phyloP scores from a whole-genome alignment of 2,329 filamentous ascomycete genomes.

The Amauroascus verrucosus region DNA sequence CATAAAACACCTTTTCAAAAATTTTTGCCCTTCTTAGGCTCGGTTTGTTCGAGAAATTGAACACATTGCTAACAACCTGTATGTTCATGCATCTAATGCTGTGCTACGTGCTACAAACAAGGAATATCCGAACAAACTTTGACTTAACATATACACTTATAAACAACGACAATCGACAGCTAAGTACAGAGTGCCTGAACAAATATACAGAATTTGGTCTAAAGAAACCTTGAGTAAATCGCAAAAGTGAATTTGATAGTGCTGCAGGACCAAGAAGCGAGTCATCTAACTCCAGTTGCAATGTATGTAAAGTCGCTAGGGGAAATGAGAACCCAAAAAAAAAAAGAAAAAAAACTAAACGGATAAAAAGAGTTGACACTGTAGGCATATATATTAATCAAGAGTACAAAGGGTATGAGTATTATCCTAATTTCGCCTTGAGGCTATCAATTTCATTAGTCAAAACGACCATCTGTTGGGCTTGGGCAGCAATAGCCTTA shows the following conservation, averaged over 20 bases:
- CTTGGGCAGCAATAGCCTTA: conserved; percentile 66
- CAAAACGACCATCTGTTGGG: conserved; percentile 60
- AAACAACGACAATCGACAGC: background rate
- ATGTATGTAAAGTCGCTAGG: background rate
- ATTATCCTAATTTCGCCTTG: conserved; percentile 58
- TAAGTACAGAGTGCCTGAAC: background rate
- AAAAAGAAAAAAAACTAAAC: background rate
- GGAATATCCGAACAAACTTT: background rate
- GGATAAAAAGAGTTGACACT: background rate
- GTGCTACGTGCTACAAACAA: background rate
- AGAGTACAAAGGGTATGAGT: background rate
- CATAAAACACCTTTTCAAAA: too few species aligned
- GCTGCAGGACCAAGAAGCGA: background rate
- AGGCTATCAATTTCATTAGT: conserved; percentile 66
- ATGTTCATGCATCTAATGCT: background rate
- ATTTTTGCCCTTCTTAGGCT: too few species aligned
- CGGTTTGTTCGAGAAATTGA: too few species aligned
- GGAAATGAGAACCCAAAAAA: background rate
- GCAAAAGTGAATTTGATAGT: background rate
- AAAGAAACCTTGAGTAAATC: background rate
- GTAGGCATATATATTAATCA: background rate
- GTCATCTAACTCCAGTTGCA: background rate
- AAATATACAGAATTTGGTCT: conserved; percentile 2
- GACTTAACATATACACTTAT: background rate
- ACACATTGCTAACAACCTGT: too few species aligned